Percentiles rank a stretch among this genome's conserved stretches.
Conservation (phyloP, 2,329 filamentous ascomycete genomes). For the Mollisiaceae sp. region DNA sequence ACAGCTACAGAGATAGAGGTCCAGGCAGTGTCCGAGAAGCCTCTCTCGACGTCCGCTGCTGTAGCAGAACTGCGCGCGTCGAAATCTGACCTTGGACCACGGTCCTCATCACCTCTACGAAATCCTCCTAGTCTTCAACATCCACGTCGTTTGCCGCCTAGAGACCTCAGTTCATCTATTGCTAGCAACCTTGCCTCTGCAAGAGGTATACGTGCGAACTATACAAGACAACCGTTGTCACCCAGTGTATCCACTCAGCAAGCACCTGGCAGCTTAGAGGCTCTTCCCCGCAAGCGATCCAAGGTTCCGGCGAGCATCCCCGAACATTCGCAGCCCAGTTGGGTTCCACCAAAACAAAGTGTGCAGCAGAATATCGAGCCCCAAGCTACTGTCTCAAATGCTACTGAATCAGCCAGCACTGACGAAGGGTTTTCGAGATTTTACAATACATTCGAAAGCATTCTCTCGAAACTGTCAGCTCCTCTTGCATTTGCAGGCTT, state of each 20-base stretch:
- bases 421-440: conserved; percentile 90
- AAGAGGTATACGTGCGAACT: conserved; percentile 73
- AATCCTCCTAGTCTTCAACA: conserved; percentile 37
- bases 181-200: conserved; percentile 88
- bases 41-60: conserved; percentile 40
- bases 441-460: conserved; percentile 87
- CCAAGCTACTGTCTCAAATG: conserved; percentile 41
- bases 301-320: conserved; percentile 58
- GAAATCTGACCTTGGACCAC: conserved; percentile 40
- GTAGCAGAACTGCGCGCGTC: conserved; percentile 42
- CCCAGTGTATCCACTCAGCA: conserved; percentile 78
- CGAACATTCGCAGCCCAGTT: conserved; percentile 58
- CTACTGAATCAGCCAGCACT: conserved; percentile 38
- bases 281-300: conserved; percentile 55
- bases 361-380: conserved; percentile 38
- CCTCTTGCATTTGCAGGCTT: conserved; percentile 92
- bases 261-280: conserved; percentile 71
- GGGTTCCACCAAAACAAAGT: conserved; percentile 53
- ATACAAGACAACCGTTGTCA: conserved; percentile 69
- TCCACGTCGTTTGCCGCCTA: conserved; percentile 53
- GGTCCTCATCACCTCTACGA: conserved; percentile 37
- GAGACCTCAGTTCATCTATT: conserved; percentile 81
- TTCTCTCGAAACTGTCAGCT: conserved; percentile 88
- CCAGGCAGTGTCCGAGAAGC: conserved; percentile 37
- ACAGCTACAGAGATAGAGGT: conserved; percentile 37